Conservation (phyloP, 352 stramenopile genomes). For the Bremia lactucae region DNA sequence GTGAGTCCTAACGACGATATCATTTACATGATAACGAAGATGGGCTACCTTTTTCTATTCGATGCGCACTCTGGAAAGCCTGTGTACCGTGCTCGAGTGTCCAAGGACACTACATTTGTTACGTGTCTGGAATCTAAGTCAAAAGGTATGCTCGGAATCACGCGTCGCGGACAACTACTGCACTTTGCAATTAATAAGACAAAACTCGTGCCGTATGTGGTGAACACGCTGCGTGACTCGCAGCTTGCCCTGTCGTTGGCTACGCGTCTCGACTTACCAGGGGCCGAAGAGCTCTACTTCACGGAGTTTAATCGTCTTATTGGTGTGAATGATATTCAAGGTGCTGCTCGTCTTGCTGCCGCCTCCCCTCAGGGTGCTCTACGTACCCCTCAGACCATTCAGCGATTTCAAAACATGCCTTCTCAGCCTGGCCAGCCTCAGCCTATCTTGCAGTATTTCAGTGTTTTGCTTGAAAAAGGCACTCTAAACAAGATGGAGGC, state of each 20-base stretch:
- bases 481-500: conserved; percentile 99
- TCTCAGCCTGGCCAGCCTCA: conserved; percentile 92
- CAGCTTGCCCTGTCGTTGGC: conserved; percentile 93
- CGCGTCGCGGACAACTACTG: conserved; percentile 92
- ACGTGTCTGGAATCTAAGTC: conserved; percentile 84
- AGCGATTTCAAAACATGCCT: conserved; percentile 97
- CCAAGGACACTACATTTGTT: conserved; percentile 97
- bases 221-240: conserved; percentile 95
- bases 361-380: conserved; percentile 88
- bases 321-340: conserved; percentile 73
- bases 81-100: conserved; percentile 96
- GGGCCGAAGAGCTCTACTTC: conserved; percentile 97
- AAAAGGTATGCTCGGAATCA: conserved; percentile 97
- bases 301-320: conserved; percentile 96
- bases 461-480: conserved; percentile 94
- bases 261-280: conserved; percentile 93
- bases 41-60: conserved; percentile 99
- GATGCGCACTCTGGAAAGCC: conserved; percentile 97
- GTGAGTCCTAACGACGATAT: conserved; percentile 88
- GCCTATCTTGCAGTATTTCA: conserved; percentile 99
- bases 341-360: conserved; percentile 80
- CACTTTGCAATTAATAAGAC: conserved; percentile 96
- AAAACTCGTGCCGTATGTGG: conserved; percentile 97
- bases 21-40: conserved; percentile 99
- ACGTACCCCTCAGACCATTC: conserved; percentile 96